Base-by-base conservation (phyloP, 768 basidiomycete species). In the Suillus luteus region DNA sequence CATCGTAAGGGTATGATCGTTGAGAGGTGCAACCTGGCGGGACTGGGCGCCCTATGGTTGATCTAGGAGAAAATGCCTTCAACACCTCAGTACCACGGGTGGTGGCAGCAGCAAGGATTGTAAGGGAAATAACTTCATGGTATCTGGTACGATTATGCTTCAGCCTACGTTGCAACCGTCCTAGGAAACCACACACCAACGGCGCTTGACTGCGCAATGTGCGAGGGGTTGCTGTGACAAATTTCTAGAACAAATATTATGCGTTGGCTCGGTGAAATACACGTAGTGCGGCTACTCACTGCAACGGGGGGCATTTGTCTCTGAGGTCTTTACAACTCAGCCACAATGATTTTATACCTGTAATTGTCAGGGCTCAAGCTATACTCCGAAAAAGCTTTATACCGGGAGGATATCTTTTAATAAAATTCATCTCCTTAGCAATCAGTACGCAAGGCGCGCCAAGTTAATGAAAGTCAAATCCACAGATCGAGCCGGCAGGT, bases 91-190 rank as follows among this genome's bases (percentile, higher is more conserved):
- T 19, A 1, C 12, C 38, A 40, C 38, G 5, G 5, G 38, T 12
- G 38, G 14, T 17, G 1, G 77, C 70, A 62, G 82, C 73, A 55
- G 72, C 60, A 57, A 85, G 62, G 68, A 46, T 46, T 1, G n/a
- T 5, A n/a, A 46, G n/a, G n/a, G n/a, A 46, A 22, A 22, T 5
- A 3, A 46, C 22, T 12, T 11, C 46, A 46, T 46, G 11, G 46
- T 46, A 46, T 46, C 46, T 46, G 11, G 46, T 46, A 46, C 22
- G 9, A 44, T 9, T 44, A 22, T 22, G 46, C 11, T 3, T 46
- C 22, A 46, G 46, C 11, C 1, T 46, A 5, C 22, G n/a, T 22
- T 46, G 46, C 10, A 2, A 9, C n/a, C n/a, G 46, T 22, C 10
- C n/a, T 5, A 46, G n/a, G 46, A 33, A 46, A 46, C 9, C 11